phyloP scores from a whole-genome alignment of 192 early-diverging fungal genomes.

The Mortierella antarctica region DNA sequence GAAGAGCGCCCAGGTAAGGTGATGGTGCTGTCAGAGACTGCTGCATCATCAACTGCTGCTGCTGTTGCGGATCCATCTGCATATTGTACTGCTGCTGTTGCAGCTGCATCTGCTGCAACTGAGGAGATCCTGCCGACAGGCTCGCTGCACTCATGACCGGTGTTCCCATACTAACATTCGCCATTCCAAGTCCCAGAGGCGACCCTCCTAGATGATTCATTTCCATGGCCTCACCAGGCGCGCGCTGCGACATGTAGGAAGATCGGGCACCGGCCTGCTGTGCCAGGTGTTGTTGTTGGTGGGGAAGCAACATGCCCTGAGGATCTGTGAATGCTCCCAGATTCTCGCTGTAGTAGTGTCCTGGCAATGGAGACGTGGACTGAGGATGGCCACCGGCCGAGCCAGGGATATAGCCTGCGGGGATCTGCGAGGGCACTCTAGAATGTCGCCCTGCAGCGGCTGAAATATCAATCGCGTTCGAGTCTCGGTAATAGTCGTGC shows the following conservation, averaged over 20 bases:
- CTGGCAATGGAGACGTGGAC: slow-evolving; percentile 23
- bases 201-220: slow-evolving; percentile 29
- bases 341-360: slow-evolving; percentile 1
- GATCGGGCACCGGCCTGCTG: not conserved
- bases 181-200: slow-evolving; percentile 38
- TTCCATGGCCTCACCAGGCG: slow-evolving; percentile 27
- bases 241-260: slow-evolving; percentile 12
- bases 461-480: slow-evolving; percentile 41
- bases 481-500: slow-evolving; percentile 40
- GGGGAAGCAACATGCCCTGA: slow-evolving; percentile 39
- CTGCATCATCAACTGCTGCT: slow-evolving; percentile 15
- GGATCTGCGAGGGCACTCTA: slow-evolving; percentile 28
- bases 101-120: slow-evolving; percentile 18
- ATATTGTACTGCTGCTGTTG: slow-evolving; percentile 14
- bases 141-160: slow-evolving; percentile 22
- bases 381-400: slow-evolving; percentile 16
- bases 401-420: slow-evolving; percentile 16
- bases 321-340: slow-evolving; percentile 27
- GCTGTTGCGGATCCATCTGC: slow-evolving; percentile 13
- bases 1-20: not conserved
- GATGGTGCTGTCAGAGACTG: slow-evolving; percentile 1
- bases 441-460: slow-evolving; percentile 22
- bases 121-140: slow-evolving; percentile 9
- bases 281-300: not conserved
- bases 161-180: slow-evolving; percentile 6